Percentiles rank a stretch among this genome's conserved stretches.
These are phyloP conservation scores for Pseudognaphalium luteoalbum DNA, from an alignment of 129 eudicot species.

Conservation along the genomic window DNA sequence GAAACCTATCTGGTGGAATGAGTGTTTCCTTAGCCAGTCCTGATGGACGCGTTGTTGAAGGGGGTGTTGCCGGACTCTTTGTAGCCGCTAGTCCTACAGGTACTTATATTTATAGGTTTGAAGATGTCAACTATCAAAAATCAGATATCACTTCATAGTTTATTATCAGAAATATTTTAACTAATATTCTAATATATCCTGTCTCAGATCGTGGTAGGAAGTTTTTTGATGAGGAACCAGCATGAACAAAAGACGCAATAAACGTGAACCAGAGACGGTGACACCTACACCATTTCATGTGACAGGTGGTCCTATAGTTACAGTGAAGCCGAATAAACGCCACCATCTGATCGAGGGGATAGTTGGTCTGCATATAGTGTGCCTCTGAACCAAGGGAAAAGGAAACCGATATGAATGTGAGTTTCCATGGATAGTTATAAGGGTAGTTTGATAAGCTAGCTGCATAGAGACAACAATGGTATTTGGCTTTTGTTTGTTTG, in stretches of 20 bases:
- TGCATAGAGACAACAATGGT: conserved; percentile 9
- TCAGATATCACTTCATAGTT: too few species aligned
- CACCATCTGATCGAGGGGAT: conserved; percentile 57
- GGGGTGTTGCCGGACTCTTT: conserved; percentile 81
- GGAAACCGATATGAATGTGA: conserved; percentile 60
- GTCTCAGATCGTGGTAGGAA: conserved; percentile 75
- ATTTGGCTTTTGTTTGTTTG: conserved; percentile 13
- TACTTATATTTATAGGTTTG: background rate
- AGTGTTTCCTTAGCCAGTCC: conserved; percentile 91
- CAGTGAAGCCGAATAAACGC: conserved; percentile 30
- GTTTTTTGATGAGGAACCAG: conserved; percentile 74
- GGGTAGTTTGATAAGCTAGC: conserved; percentile 17
- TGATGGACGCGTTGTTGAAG: conserved; percentile 89
- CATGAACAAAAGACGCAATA: conserved; percentile 68
- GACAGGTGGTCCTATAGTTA: conserved; percentile 36
- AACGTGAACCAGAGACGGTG: conserved; percentile 42
- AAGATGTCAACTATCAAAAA: background rate
- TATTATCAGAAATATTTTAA: background rate
- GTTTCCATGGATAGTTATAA: conserved; percentile 38
- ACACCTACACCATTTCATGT: conserved; percentile 32
- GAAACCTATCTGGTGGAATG: conserved; percentile 85
- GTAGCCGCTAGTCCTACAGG: conserved; percentile 77
- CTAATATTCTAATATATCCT: background rate
- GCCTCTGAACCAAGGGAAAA: conserved; percentile 48
- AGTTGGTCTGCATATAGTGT: conserved; percentile 49